Conservation (phyloP, 352 stramenopile species). For the Globisporangium irregulare region DNA sequence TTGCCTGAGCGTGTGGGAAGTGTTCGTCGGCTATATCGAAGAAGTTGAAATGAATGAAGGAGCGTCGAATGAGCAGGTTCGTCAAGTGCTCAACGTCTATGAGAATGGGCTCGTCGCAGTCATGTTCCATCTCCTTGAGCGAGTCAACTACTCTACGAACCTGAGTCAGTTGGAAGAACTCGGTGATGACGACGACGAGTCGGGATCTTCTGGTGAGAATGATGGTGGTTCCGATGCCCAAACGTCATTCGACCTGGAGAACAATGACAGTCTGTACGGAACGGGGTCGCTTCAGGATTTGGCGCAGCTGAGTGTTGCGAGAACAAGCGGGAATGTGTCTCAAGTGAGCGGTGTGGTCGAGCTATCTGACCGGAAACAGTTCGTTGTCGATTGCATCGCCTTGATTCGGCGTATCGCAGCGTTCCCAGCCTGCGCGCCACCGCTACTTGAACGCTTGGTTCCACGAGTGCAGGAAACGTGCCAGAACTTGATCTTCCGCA, state of each 20-base stretch:
- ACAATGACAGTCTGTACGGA: conserved; percentile 30
- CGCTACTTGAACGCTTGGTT: conserved; percentile 47
- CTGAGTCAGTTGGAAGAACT: conserved; percentile 61
- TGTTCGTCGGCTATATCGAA: conserved; percentile 82
- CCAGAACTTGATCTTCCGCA: conserved; percentile 41
- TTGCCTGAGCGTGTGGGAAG: conserved; percentile 78
- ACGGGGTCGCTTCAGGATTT: conserved; percentile 69
- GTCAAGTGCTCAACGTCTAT: conserved; percentile 55
- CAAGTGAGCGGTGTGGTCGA: conserved; percentile 33
- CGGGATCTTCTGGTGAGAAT: conserved; percentile 16
- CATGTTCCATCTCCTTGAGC: conserved; percentile 77
- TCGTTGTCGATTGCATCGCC: conserved; percentile 70
- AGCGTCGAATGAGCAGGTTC: conserved; percentile 45
- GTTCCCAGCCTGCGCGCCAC: conserved; percentile 50
- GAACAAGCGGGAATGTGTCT: conserved; percentile 30
- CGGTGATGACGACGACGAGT: conserved; percentile 38
- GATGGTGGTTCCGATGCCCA: conserved; percentile 36
- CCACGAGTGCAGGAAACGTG: conserved; percentile 42
- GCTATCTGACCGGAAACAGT: conserved; percentile 66
- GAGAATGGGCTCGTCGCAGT: conserved; percentile 67
- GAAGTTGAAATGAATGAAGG: conserved; percentile 70
- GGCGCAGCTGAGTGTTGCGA: conserved; percentile 52
- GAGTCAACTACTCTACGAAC: conserved; percentile 67
- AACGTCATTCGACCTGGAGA: conserved; percentile 35
- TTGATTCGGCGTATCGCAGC: conserved; percentile 66